These are phyloP conservation scores for Pochonia chlamydosporia DNA, from an alignment of 2,329 filamentous ascomycete genomes.

Conservation along the genomic window DNA sequence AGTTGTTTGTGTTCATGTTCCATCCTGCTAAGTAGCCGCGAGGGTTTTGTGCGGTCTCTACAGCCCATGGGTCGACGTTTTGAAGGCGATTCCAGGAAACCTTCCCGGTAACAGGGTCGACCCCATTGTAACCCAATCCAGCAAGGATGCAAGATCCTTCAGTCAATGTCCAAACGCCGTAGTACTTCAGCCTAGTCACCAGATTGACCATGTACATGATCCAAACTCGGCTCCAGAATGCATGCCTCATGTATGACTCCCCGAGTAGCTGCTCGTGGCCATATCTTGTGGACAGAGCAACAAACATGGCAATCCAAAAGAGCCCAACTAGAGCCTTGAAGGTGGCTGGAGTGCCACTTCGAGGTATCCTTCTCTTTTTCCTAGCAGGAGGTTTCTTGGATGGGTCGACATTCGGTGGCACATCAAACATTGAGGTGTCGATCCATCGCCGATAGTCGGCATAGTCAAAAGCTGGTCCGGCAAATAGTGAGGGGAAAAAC, in stretches of 20 bases:
- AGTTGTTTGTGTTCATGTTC: slow-evolving; percentile 99
- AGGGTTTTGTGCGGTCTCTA: slow-evolving; percentile 91
- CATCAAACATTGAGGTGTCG: slow-evolving; percentile 88
- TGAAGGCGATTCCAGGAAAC: slow-evolving; percentile 83
- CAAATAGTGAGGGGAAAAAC: slow-evolving; percentile 90
- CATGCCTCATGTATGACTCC: slow-evolving; percentile 61
- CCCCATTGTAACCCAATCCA: slow-evolving; percentile 88
- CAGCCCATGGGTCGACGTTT: slow-evolving; percentile 80
- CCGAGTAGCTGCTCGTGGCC: slow-evolving; percentile 56
- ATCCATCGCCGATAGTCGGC: slow-evolving; percentile 90
- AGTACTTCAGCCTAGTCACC: slow-evolving; percentile 84
- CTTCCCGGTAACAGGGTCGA: slow-evolving; percentile 78
- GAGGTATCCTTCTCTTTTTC: slow-evolving; percentile 86
- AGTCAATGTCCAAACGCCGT: slow-evolving; percentile 89
- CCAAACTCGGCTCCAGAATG: slow-evolving; percentile 68
- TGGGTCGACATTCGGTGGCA: slow-evolving; percentile 75
- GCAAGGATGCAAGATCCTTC: slow-evolving; percentile 93
- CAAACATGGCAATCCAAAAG: slow-evolving; percentile 72
- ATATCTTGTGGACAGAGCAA: slow-evolving; percentile 66
- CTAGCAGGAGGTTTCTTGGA: slow-evolving; percentile 78
- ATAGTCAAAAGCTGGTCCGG: slow-evolving; percentile 90
- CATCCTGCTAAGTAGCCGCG: slow-evolving; percentile 84
- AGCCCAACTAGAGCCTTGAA: slow-evolving; percentile 70
- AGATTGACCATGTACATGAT: slow-evolving; percentile 79
- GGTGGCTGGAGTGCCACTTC: slow-evolving; percentile 79